Evolutionary conservation across 2,329 filamentous ascomycete genomes (phyloP).

Genomic region (Phaeosphaeriaceae sp.): DNA sequence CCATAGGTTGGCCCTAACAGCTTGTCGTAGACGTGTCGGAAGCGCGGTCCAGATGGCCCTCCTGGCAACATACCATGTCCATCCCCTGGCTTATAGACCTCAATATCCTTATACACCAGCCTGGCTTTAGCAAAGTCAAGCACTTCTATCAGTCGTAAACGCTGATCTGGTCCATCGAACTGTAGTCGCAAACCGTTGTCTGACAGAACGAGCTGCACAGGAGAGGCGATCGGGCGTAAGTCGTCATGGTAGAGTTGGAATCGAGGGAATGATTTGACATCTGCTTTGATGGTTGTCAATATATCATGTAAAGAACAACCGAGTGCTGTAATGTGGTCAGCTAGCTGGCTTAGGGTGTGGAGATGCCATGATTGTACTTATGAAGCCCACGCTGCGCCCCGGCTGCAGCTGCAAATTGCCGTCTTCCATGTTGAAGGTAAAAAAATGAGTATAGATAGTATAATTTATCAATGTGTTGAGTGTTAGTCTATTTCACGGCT

Average conservation of each 20-base stretch:
- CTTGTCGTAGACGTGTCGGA: conserved; percentile 88
- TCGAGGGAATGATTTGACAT: conserved; percentile 80
- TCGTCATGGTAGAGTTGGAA: conserved; percentile 83
- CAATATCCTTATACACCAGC: conserved; percentile 80
- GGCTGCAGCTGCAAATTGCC: conserved; percentile 37
- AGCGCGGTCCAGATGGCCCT: conserved; percentile 69
- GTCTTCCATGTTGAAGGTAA: conserved; percentile 36
- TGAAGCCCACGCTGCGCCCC: conserved; percentile 46
- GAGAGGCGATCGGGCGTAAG: conserved; percentile 74
- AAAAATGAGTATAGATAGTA: not conserved
- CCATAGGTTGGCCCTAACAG: conserved; percentile 94
- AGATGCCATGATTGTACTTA: conserved; percentile 37
- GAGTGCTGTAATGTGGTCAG: conserved; percentile 65
- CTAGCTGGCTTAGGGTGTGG: not conserved
- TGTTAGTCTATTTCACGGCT: conserved; percentile 12
- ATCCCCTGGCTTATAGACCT: conserved; percentile 71
- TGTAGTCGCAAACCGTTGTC: conserved; percentile 87
- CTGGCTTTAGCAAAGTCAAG: conserved; percentile 85
- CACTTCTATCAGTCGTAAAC: conserved; percentile 88
- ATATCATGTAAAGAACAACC: conserved; percentile 92
- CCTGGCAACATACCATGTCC: conserved; percentile 29
- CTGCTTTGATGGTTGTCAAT: conserved; percentile 84
- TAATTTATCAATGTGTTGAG: not conserved
- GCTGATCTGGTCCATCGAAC: conserved; percentile 93
- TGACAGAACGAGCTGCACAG: conserved; percentile 77